Evolutionary conservation across 2,329 filamentous ascomycete species (phyloP).

Genomic region (Paraconiothyrium brasiliense): DNA sequence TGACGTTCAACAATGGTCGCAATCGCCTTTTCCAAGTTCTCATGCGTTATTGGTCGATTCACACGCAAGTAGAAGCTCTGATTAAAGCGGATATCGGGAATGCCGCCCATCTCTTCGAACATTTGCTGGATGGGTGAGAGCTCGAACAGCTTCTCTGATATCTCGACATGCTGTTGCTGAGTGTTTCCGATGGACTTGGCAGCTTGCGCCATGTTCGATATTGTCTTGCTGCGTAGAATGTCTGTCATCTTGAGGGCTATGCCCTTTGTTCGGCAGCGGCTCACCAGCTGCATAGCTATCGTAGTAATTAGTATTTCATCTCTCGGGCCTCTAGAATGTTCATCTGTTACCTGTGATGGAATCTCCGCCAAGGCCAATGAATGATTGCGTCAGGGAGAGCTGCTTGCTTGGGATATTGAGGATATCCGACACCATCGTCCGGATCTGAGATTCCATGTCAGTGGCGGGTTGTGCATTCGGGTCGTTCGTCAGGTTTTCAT

Average conservation of each 20-base stretch:
- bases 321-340: too few species aligned
- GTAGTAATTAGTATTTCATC: too few species aligned
- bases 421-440: neutral
- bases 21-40: neutral
- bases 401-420: slow-evolving; percentile 11
- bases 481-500: slow-evolving; percentile 2
- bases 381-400: neutral
- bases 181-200: slow-evolving; percentile 4
- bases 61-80: slow-evolving; percentile 10
- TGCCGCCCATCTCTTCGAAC: slow-evolving; percentile 19
- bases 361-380: slow-evolving; percentile 6
- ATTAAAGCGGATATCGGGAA: slow-evolving; percentile 6
- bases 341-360: neutral
- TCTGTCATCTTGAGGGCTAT: slow-evolving; percentile 17
- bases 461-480: neutral
- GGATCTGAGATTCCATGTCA: slow-evolving; percentile 7
- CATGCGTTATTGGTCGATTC: neutral
- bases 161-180: slow-evolving; percentile 11
- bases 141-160: slow-evolving; percentile 18
- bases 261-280: neutral
- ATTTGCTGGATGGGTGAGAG: slow-evolving; percentile 26
- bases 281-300: slow-evolving; percentile 4
- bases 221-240: slow-evolving; percentile 16
- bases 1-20: slow-evolving; percentile 23
- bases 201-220: slow-evolving; percentile 5